phyloP scores from a whole-genome alignment of 2,329 filamentous ascomycete genomes.

The Alternaria sp. region DNA sequence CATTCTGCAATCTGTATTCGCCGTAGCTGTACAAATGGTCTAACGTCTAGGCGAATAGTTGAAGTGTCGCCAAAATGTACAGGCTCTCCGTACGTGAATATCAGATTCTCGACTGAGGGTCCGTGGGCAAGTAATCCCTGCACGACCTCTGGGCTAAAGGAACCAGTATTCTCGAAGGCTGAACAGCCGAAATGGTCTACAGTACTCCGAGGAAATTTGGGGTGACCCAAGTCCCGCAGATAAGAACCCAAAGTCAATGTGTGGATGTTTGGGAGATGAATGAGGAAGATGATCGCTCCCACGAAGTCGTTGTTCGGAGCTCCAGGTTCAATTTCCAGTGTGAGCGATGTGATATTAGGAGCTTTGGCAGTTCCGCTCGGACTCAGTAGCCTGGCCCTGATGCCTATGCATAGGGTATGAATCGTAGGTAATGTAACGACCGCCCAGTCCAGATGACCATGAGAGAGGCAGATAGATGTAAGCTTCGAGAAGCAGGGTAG shows the following conservation, averaged over 20 bases:
- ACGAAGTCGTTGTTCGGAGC: rapidly evolving
- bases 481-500: background rate
- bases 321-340: rapidly evolving
- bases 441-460: background rate
- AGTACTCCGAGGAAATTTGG: background rate
- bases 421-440: background rate
- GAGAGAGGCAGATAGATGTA: background rate
- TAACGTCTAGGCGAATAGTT: background rate
- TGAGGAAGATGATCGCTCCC: background rate
- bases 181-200: rapidly evolving
- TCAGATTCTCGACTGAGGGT: background rate
- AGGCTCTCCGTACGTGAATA: background rate
- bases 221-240: rapidly evolving
- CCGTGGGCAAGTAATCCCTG: rapidly evolving
- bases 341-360: background rate
- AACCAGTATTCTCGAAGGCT: background rate
- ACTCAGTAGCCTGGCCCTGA: too few species aligned
- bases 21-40: background rate
- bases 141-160: rapidly evolving
- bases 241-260: background rate
- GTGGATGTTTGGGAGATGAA: background rate
- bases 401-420: background rate
- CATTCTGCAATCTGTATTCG: background rate
- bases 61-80: background rate
- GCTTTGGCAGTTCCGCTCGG: too few species aligned